Evolutionary conservation across 2,329 filamentous ascomycete species (phyloP).

Genomic region (Parasarocladium wereldwijsianum): DNA sequence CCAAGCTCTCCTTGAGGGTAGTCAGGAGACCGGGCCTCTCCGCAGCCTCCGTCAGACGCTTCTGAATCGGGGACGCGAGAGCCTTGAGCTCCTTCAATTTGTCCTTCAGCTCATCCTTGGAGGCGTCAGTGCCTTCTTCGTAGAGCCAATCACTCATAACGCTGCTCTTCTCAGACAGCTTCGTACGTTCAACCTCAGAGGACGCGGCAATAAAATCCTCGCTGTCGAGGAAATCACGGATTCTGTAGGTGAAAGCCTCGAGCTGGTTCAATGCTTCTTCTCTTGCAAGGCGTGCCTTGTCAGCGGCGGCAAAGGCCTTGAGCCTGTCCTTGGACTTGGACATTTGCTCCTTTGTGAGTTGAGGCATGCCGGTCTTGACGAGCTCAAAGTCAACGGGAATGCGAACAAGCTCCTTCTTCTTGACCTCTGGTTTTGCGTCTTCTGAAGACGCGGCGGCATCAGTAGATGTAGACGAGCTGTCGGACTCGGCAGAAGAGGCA

Average conservation of each 20-base stretch:
- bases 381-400: conserved; percentile 36
- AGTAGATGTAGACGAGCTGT: conserved; percentile 30
- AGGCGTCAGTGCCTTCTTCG: conserved; percentile 64
- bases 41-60: conserved; percentile 55
- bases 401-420: conserved; percentile 42
- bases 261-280: conserved; percentile 86
- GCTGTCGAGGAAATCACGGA: conserved; percentile 68
- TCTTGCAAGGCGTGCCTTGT: conserved; percentile 58
- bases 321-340: conserved; percentile 52
- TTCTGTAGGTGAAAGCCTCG: conserved; percentile 85
- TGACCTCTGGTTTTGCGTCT: conserved; percentile 35
- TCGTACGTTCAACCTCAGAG: conserved; percentile 49
- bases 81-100: conserved; percentile 65
- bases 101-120: conserved; percentile 57
- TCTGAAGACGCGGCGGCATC: conserved; percentile 25
- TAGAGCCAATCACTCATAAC: conserved; percentile 82
- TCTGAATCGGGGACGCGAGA: conserved; percentile 63
- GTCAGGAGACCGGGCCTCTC: conserved; percentile 58
- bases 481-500: conserved; percentile 18
- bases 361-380: conserved; percentile 33
- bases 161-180: conserved; percentile 53
- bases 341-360: conserved; percentile 33
- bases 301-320: conserved; percentile 72
- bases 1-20: conserved; percentile 53
- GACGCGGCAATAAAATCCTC: conserved; percentile 59